phyloP scores from a whole-genome alignment of 345 rosid genomes.

The Psidium guajava region DNA sequence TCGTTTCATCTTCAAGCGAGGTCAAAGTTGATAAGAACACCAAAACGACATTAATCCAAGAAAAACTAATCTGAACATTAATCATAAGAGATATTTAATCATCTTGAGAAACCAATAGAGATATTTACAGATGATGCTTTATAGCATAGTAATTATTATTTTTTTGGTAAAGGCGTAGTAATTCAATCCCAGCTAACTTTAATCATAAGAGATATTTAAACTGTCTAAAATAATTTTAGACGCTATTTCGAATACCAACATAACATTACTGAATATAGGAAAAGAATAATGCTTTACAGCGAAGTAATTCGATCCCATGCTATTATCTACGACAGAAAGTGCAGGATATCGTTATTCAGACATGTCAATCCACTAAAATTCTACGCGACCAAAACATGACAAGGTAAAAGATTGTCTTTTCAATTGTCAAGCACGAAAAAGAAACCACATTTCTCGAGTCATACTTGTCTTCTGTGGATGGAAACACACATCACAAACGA shows the following conservation, averaged over 20 bases:
- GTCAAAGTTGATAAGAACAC: neutral
- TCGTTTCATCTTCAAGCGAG: neutral
- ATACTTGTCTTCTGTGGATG: neutral
- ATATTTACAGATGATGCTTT: neutral
- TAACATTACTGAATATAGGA: neutral
- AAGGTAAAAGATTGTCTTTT: neutral
- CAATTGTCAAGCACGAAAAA: neutral
- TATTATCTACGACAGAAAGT: neutral
- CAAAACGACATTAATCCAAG: neutral
- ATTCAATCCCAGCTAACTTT: no score
- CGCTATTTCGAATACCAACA: neutral
- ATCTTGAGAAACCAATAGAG: neutral
- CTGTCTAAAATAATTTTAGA: neutral
- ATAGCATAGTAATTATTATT: no score
- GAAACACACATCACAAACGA: neutral
- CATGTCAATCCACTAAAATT: neutral
- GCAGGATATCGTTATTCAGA: neutral
- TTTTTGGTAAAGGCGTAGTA: no score
- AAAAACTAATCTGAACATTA: neutral
- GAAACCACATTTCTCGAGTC: neutral
- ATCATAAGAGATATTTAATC: neutral
- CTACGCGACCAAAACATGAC: neutral
- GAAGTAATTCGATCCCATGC: neutral
- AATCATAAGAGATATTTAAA: neutral
- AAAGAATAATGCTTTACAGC: neutral